Conservation (phyloP, 2,329 filamentous ascomycete species). For the Camillea tinctor region DNA sequence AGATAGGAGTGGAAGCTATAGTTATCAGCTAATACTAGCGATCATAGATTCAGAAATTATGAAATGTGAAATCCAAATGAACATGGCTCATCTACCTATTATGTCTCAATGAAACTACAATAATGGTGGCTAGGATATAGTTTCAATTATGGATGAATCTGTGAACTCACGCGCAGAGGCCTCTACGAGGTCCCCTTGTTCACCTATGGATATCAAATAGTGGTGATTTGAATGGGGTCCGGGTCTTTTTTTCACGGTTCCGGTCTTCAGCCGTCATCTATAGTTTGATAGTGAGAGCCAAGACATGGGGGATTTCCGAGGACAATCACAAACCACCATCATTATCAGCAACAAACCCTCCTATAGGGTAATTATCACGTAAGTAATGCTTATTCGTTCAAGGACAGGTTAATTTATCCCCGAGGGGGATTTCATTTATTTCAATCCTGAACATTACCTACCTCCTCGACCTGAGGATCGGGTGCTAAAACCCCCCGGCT, state of each 20-base stretch:
- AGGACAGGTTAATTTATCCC: background rate
- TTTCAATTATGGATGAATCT: background rate
- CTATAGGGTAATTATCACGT: too few species aligned
- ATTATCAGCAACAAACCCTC: too few species aligned
- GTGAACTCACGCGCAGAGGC: background rate
- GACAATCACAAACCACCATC: background rate
- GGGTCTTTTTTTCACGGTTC: background rate
- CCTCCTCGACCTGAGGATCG: background rate
- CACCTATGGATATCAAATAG: background rate
- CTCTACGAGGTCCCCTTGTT: background rate
- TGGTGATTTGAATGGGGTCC: background rate
- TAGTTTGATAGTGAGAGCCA: background rate
- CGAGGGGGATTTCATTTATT: background rate
- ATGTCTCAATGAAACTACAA: background rate
- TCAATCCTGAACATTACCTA: background rate
- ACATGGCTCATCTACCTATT: too few species aligned
- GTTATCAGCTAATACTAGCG: background rate
- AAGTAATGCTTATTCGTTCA: background rate
- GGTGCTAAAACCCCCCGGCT: background rate
- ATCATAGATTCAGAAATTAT: background rate
- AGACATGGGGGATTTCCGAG: background rate
- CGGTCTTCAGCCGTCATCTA: background rate
- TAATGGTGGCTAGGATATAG: background rate
- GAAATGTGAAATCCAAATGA: too few species aligned
- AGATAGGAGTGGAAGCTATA: background rate